These are phyloP conservation scores for Syzygium aromaticum DNA, from an alignment of 345 rosid species.

Conservation along the genomic window DNA sequence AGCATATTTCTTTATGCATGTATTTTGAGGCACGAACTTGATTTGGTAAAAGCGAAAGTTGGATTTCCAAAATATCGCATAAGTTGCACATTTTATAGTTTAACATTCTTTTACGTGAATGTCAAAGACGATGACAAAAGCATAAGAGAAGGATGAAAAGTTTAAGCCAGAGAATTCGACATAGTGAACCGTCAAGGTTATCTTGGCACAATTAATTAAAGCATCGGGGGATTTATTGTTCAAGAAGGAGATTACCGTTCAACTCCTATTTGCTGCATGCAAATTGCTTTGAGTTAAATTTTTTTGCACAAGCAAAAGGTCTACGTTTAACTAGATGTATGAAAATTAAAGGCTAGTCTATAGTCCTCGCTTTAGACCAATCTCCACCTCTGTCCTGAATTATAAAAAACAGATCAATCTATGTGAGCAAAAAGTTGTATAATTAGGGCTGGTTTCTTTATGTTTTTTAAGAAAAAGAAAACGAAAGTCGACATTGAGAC, in stretches of 20 bases:
- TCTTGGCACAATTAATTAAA: background rate
- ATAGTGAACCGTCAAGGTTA: background rate
- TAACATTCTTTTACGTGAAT: too few species aligned
- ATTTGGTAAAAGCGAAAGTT: background rate
- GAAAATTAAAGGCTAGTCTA: background rate
- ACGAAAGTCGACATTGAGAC: background rate
- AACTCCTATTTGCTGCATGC: background rate
- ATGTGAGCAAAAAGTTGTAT: background rate
- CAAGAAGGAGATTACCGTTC: fast-evolving
- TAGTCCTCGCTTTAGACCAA: fast-evolving
- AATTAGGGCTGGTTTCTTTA: background rate
- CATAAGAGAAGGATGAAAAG: background rate
- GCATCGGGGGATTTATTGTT: fast-evolving
- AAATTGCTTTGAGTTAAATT: fast-evolving
- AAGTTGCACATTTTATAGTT: too few species aligned
- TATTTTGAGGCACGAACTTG: background rate
- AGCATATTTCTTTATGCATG: fast-evolving
- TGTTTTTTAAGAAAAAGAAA: fast-evolving
- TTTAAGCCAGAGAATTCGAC: background rate
- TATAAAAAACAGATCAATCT: background rate
- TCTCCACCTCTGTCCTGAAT: background rate
- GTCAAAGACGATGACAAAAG: too few species aligned
- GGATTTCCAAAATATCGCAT: too few species aligned
- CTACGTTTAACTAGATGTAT: fast-evolving
- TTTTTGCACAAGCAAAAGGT: fast-evolving